Percentiles rank a stretch among this genome's conserved stretches.
phyloP scores from a whole-genome alignment of 345 rosid genomes.

The Linum trigynum region DNA sequence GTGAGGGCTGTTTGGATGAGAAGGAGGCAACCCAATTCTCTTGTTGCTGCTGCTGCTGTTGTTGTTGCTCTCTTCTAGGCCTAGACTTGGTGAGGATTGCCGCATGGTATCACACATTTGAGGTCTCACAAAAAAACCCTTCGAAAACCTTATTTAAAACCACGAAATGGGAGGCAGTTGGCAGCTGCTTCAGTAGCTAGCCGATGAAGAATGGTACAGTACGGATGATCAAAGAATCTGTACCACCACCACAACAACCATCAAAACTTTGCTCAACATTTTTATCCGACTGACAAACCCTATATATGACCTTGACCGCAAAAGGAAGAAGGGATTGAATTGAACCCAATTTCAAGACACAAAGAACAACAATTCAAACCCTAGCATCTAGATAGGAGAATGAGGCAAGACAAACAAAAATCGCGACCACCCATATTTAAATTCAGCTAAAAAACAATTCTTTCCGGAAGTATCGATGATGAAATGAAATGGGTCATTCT shows the following conservation, averaged over 20 bases:
- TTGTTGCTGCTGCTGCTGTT: neutral
- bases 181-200: neutral
- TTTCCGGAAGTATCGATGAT: neutral
- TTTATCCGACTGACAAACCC: neutral
- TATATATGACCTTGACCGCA: neutral
- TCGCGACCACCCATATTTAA: neutral
- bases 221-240: neutral
- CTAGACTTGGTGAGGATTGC: neutral
- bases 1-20: neutral
- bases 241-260: neutral
- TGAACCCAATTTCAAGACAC: neutral
- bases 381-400: neutral
- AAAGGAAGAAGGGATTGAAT: too few species aligned
- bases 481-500: neutral
- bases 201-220: neutral
- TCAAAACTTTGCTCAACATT: neutral
- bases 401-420: neutral
- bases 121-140: neutral
- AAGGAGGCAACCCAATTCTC: constrained; percentile 2
- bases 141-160: neutral
- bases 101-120: neutral
- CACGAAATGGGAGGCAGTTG: neutral
- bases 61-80: neutral
- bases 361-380: neutral
- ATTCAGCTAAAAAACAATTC: neutral